These are phyloP conservation scores for Calocybe cyanea DNA, from an alignment of 768 basidiomycete species.

Conservation along the genomic window DNA sequence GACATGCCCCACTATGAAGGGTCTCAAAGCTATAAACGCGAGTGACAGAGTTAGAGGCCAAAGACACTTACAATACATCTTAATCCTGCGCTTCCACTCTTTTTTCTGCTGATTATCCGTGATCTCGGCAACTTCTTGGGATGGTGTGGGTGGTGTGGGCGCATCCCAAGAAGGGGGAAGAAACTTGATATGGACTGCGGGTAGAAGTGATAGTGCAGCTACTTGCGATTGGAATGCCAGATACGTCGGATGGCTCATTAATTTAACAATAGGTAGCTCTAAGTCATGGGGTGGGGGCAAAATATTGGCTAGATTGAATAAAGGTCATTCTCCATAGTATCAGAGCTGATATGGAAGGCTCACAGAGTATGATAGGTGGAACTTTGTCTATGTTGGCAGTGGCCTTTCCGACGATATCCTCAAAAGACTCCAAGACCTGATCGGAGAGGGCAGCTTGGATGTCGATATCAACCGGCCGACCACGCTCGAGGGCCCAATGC, in stretches of 20 bases:
- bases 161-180: slow-evolving; percentile 73
- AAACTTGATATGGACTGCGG: slow-evolving; percentile 70
- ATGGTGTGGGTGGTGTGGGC: slow-evolving; percentile 46
- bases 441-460: slow-evolving; percentile 54
- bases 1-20: slow-evolving; percentile 66
- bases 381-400: slow-evolving; percentile 40
- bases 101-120: slow-evolving; percentile 47
- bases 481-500: slow-evolving; percentile 61
- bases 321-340: slow-evolving; percentile 6
- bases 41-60: slow-evolving; percentile 2
- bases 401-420: slow-evolving; percentile 68
- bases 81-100: slow-evolving; percentile 72
- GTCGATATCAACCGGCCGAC: slow-evolving; percentile 68
- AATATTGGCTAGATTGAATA: slow-evolving; percentile 54
- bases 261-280: slow-evolving; percentile 66
- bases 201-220: slow-evolving; percentile 70
- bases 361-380: slow-evolving; percentile 67
- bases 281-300: slow-evolving; percentile 78
- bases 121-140: slow-evolving; percentile 31
- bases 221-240: slow-evolving; percentile 67
- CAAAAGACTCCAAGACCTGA: slow-evolving; percentile 56
- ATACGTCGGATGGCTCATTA: slow-evolving; percentile 77
- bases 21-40: too few species aligned
- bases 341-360: slow-evolving; percentile 18
- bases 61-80: slow-evolving; percentile 70